Evolutionary conservation across 805 yeast genomes (phyloP).

Genomic region (Wickerhamomyces mucosus): DNA sequence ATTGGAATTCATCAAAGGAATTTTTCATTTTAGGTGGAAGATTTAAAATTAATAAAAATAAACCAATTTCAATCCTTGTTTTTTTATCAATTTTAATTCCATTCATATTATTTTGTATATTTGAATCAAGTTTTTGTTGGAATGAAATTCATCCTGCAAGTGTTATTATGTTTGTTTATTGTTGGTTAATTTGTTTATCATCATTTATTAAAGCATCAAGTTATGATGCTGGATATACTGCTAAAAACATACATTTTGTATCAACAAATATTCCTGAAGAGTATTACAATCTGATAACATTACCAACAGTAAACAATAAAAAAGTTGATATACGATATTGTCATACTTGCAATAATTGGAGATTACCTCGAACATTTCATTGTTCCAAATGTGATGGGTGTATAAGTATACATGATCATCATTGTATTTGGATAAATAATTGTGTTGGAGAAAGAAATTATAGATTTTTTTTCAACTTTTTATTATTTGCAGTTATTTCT

Average conservation of each 20-base stretch:
- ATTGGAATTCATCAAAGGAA: slow-evolving; percentile 29
- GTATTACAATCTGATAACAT: slow-evolving; percentile 37
- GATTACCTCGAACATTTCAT: slow-evolving; percentile 70
- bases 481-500: slow-evolving; percentile 28
- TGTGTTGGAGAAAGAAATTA: slow-evolving; percentile 74
- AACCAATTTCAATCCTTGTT: slow-evolving; percentile 31
- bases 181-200: slow-evolving; percentile 40
- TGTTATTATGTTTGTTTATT: slow-evolving; percentile 48
- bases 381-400: slow-evolving; percentile 65
- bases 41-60: slow-evolving; percentile 32
- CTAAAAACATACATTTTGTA: slow-evolving; percentile 50
- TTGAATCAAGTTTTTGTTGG: slow-evolving; percentile 38
- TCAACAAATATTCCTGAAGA: slow-evolving; percentile 45
- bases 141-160: slow-evolving; percentile 41
- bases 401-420: slow-evolving; percentile 25
- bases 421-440: slow-evolving; percentile 57
- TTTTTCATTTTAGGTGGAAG: slow-evolving; percentile 61
- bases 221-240: slow-evolving; percentile 61
- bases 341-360: slow-evolving; percentile 58
- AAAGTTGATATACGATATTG: slow-evolving; percentile 47
- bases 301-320: slow-evolving; percentile 31
- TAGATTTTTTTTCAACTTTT: slow-evolving; percentile 45
- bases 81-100: slow-evolving; percentile 30
- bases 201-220: slow-evolving; percentile 46
- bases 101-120: slow-evolving; percentile 43